A percentile compares a stretch with the other conserved stretches of the same genome.
Evolutionary conservation across 441 rosid species (phyloP).

Genomic region (Viola pubescens): DNA sequence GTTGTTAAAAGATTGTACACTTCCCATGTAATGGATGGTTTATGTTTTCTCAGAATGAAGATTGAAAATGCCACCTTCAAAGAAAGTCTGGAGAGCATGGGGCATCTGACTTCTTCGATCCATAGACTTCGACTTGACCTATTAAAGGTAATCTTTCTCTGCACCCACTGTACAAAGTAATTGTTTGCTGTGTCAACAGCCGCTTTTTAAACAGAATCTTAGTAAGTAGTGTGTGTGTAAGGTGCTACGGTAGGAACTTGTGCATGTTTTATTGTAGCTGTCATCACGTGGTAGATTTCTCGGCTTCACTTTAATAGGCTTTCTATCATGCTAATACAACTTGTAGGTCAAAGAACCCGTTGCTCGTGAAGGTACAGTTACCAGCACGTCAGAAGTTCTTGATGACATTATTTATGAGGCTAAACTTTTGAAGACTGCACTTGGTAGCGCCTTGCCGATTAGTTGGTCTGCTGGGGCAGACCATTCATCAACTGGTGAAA

Average conservation of each 20-base stretch:
- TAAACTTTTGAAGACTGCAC: constrained; percentile 76
- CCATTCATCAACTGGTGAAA: constrained; percentile 29
- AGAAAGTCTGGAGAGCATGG: constrained; percentile 82
- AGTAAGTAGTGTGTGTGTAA: neutral
- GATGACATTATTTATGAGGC: constrained; percentile 64
- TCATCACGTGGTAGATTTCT: neutral
- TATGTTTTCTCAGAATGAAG: constrained; percentile 52
- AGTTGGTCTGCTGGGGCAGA: constrained; percentile 90
- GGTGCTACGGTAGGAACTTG: neutral
- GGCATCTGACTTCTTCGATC: constrained; percentile 66
- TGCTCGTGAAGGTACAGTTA: constrained; percentile 25
- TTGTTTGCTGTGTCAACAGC: neutral
- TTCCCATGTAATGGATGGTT: constrained; percentile 3
- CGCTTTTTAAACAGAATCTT: neutral
- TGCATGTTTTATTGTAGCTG: neutral
- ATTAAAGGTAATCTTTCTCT: constrained; percentile 43
- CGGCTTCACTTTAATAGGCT: constrained; percentile 5
- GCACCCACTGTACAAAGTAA: neutral
- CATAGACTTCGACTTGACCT: constrained; percentile 79
- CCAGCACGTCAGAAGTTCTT: constrained; percentile 34
- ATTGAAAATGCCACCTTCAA: constrained; percentile 81
- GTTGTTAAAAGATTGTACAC: neutral
- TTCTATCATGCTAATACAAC: constrained; percentile 3
- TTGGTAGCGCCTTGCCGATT: constrained; percentile 76
- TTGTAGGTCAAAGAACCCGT: constrained; percentile 55